Evolutionary conservation across 1,139 yeast species (phyloP).

Genomic region (Geotrichum bryndzae): DNA sequence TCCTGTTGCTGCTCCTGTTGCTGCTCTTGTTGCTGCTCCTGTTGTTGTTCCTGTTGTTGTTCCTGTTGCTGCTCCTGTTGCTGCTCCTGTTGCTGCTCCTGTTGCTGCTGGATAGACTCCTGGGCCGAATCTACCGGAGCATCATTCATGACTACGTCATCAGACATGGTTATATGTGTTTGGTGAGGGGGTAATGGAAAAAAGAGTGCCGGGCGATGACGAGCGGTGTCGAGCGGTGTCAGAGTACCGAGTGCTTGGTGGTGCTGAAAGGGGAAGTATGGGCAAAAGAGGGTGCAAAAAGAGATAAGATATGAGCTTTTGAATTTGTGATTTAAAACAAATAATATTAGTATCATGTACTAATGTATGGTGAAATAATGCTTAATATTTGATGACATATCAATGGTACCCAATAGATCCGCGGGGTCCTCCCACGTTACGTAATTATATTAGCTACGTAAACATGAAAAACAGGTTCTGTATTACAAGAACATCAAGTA

Average conservation of each 20-base stretch:
- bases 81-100: neutral
- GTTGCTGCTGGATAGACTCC: neutral
- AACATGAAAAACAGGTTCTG: too few relatives aligned
- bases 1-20: neutral
- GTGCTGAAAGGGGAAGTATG: neutral
- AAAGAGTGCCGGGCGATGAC: neutral
- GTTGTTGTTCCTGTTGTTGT: too few relatives aligned
- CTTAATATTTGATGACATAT: too few relatives aligned
- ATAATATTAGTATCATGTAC: neutral
- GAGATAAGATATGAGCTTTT: neutral
- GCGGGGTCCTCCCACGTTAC: too few relatives aligned
- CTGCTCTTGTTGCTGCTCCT: neutral
- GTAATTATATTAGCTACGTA: too few relatives aligned
- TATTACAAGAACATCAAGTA: too few relatives aligned
- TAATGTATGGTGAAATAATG: neutral
- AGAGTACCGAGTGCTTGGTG: neutral
- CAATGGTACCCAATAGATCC: too few relatives aligned
- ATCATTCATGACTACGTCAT: constrained; percentile 24
- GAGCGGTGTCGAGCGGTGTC: neutral
- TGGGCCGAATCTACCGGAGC: constrained; percentile 2
- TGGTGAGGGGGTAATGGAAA: neutral
- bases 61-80: neutral
- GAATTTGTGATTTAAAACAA: neutral
- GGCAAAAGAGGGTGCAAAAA: neutral
- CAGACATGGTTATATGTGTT: constrained; percentile 15